Evolutionary conservation across 23 red algal genomes (phyloP).

Genomic region (Gracilaria caudata): DNA sequence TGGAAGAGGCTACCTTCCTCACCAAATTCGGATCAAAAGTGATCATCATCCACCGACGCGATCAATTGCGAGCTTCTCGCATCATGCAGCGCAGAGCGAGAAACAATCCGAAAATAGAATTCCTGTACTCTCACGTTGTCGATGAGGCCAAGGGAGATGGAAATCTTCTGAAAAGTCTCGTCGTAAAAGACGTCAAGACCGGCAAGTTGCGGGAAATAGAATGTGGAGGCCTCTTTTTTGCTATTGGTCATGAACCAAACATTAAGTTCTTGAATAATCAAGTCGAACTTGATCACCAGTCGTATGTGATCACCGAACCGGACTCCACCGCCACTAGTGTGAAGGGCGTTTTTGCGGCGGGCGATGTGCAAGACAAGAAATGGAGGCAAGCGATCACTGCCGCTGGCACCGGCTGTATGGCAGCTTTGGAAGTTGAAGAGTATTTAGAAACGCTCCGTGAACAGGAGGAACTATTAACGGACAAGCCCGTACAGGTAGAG

Average conservation of each 20-base stretch:
- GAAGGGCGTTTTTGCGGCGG: conserved; percentile 89
- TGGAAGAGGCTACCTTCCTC: conserved; percentile 98
- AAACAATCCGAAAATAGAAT: conserved; percentile 76
- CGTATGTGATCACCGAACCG: conserved; percentile 90
- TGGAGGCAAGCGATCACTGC: conserved; percentile 94
- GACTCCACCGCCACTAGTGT: conserved; percentile 90
- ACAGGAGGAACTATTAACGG: not conserved
- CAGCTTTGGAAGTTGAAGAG: conserved; percentile 89
- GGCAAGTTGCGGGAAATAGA: conserved; percentile 36
- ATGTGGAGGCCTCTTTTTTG: conserved; percentile 91
- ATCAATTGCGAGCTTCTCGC: conserved; percentile 88
- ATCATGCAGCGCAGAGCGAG: conserved; percentile 93
- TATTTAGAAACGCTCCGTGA: conserved; percentile 70
- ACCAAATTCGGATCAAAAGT: conserved; percentile 88
- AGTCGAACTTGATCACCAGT: conserved; percentile 74
- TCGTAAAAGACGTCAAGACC: conserved; percentile 76
- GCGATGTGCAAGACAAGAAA: conserved; percentile 95
- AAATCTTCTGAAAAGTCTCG: conserved; percentile 72
- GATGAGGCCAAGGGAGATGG: conserved; percentile 85
- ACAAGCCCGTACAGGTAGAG: not conserved
- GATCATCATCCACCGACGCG: conserved; percentile 84
- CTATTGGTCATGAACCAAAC: conserved; percentile 93
- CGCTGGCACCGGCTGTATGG: conserved; percentile 94
- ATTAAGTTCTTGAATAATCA: conserved; percentile 83
- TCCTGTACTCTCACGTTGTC: conserved; percentile 83